Percentiles rank a stretch among this genome's conserved stretches.
These are phyloP conservation scores for Penicillium sp. DNA, from an alignment of 2,329 filamentous ascomycete genomes.

Conservation along the genomic window DNA sequence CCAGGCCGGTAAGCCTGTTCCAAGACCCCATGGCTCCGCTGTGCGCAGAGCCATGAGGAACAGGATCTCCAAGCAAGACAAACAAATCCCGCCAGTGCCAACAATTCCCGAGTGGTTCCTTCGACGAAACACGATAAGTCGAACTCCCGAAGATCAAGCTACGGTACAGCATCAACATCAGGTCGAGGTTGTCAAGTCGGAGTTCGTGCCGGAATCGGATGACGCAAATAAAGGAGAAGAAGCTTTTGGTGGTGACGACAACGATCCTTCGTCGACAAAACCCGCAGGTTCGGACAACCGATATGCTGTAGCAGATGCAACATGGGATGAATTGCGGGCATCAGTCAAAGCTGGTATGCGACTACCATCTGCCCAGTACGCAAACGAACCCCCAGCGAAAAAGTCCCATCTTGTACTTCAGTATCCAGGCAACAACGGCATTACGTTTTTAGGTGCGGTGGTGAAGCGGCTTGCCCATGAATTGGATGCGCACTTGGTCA, in stretches of 20 bases:
- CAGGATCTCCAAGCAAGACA: constrained; percentile 21
- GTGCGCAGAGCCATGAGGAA: constrained; percentile 39
- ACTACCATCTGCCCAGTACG: constrained; percentile 38
- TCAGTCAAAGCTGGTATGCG: constrained; percentile 50
- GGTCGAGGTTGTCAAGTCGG: constrained; percentile 27
- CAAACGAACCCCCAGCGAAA: constrained; percentile 45
- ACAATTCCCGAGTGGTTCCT: constrained; percentile 39
- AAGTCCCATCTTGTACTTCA: constrained; percentile 58
- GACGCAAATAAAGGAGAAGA: constrained; percentile 7
- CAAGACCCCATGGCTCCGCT: constrained; percentile 39
- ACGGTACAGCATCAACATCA: constrained; percentile 17
- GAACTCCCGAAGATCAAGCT: constrained; percentile 13
- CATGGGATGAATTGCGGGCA: constrained; percentile 49
- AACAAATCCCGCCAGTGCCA: constrained; percentile 16
- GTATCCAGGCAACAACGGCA: constrained; percentile 55
- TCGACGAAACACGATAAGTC: constrained; percentile 32
- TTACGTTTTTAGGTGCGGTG: constrained; percentile 54
- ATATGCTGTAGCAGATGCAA: constrained; percentile 39
- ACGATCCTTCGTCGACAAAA: constrained; percentile 20
- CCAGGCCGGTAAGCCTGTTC: constrained; percentile 21
- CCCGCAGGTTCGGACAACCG: constrained; percentile 22
- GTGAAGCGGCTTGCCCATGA: constrained; percentile 60
- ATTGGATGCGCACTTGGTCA: constrained; percentile 45
- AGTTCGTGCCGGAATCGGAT: constrained; percentile 14
- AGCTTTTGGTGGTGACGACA: constrained; percentile 23